Conservation (phyloP, 208 protist genomes). For the Trypanosomatidae sp. region DNA sequence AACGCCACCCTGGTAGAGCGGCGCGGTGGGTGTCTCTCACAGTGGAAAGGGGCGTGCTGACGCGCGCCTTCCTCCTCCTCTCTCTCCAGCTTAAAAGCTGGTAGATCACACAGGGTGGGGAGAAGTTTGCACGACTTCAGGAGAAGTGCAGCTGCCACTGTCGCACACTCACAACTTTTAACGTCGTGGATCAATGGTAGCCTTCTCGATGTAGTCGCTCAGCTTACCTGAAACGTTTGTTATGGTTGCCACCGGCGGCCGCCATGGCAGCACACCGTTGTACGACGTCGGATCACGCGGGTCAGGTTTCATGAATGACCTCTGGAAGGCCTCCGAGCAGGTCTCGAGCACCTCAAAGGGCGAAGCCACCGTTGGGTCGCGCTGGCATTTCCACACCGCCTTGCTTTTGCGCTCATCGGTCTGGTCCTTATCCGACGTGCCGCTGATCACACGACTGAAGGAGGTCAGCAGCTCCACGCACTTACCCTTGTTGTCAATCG, state of each 20-base stretch:
- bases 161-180: not conserved
- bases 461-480: slow-evolving; percentile 67
- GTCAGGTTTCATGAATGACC: slow-evolving; percentile 59
- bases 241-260: slow-evolving; percentile 47
- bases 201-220: slow-evolving; percentile 13
- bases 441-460: slow-evolving; percentile 55
- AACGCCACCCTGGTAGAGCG: not conserved
- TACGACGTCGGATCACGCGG: slow-evolving; percentile 83
- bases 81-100: not conserved
- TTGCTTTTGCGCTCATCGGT: slow-evolving; percentile 23
- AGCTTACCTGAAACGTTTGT: slow-evolving; percentile 65
- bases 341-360: slow-evolving; percentile 76
- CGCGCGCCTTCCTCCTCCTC: not conserved
- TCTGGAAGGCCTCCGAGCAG: slow-evolving; percentile 68
- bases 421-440: slow-evolving; percentile 20
- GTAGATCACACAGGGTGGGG: not conserved
- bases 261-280: slow-evolving; percentile 61
- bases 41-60: too few relatives aligned
- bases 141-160: not conserved
- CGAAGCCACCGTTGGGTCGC: slow-evolving; percentile 57
- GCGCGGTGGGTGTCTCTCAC: not conserved
- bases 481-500: slow-evolving; percentile 61
- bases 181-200: not conserved
- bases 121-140: not conserved
- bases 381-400: slow-evolving; percentile 61